phyloP scores from a whole-genome alignment of 768 basidiomycete species.

The Dentipellis fragilis region DNA sequence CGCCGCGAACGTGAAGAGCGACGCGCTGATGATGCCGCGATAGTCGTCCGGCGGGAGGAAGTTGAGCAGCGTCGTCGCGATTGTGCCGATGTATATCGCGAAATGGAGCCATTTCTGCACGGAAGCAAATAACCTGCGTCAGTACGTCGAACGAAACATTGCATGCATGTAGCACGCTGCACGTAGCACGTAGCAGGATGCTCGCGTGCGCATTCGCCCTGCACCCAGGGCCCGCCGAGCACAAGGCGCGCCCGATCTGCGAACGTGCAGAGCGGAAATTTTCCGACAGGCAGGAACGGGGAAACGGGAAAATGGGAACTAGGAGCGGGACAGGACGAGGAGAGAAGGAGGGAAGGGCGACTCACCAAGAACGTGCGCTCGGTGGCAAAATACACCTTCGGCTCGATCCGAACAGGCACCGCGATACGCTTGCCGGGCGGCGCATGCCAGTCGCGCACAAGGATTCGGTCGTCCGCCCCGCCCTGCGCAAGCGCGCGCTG shows the following conservation, averaged over 20 bases:
- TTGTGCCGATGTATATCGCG: constrained; percentile 78
- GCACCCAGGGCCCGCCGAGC: not conserved
- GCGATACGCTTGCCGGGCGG: constrained; percentile 84
- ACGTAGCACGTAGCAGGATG: constrained; percentile 5
- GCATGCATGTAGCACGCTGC: too few species aligned
- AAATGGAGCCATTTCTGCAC: constrained; percentile 85
- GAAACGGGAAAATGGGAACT: too few species aligned
- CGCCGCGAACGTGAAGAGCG: constrained; percentile 83
- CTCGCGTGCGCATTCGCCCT: not conserved
- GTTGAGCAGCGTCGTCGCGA: constrained; percentile 85
- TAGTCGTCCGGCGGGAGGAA: constrained; percentile 67
- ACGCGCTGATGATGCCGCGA: constrained; percentile 77
- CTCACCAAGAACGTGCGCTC: constrained; percentile 90
- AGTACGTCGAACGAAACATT: not conserved
- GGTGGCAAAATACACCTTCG: constrained; percentile 95
- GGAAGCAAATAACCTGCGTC: not conserved
- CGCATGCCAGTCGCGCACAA: constrained; percentile 65
- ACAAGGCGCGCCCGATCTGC: too few species aligned
- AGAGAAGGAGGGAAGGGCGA: constrained; percentile 7
- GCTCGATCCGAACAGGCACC: constrained; percentile 92
- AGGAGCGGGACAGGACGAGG: not conserved
- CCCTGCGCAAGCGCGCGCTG: constrained; percentile 29
- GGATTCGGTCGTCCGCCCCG: constrained; percentile 37
- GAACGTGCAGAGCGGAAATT: too few species aligned
- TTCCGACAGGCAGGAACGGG: not conserved